Percentiles rank a stretch among this genome's conserved stretches.
Conservation (phyloP, 805 yeast species). For the Barnettozyma californica region DNA sequence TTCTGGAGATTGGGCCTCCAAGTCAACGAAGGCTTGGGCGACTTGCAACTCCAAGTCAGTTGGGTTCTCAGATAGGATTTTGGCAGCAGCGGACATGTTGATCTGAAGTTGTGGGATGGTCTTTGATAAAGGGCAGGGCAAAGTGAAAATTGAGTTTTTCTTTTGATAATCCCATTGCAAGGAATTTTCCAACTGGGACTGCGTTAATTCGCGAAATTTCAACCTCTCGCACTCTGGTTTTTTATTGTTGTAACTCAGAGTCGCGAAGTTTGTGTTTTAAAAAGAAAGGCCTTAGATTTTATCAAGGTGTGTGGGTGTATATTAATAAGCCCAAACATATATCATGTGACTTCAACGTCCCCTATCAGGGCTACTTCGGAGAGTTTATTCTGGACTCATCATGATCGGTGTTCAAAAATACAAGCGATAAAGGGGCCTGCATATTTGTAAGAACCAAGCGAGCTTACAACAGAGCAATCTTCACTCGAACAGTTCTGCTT, state of each 20-base stretch:
- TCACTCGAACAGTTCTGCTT: neutral
- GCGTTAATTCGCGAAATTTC: neutral
- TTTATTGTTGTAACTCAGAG: too few relatives aligned
- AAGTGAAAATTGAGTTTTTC: constrained; percentile 3
- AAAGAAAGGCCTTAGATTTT: neutral
- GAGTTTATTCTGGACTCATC: too few relatives aligned
- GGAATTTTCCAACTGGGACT: neutral
- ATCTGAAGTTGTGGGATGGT: neutral
- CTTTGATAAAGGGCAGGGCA: neutral
- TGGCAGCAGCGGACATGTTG: constrained; percentile 93
- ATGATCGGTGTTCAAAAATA: too few relatives aligned
- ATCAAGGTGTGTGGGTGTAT: neutral
- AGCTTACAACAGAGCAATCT: too few relatives aligned
- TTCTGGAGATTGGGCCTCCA: constrained; percentile 90
- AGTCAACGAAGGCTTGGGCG: constrained; percentile 96
- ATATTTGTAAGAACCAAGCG: too few relatives aligned
- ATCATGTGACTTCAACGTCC: neutral
- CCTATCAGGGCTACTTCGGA: too few relatives aligned
- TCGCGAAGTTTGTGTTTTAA: neutral
- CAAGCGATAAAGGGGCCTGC: too few relatives aligned
- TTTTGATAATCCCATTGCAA: neutral
- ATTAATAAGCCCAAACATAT: neutral
- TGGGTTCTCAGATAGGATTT: constrained; percentile 93
- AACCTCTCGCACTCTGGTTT: neutral
- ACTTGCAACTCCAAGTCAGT: constrained; percentile 98